Conservation (phyloP, 441 rosid genomes). For the Eutrema salsugineum region DNA sequence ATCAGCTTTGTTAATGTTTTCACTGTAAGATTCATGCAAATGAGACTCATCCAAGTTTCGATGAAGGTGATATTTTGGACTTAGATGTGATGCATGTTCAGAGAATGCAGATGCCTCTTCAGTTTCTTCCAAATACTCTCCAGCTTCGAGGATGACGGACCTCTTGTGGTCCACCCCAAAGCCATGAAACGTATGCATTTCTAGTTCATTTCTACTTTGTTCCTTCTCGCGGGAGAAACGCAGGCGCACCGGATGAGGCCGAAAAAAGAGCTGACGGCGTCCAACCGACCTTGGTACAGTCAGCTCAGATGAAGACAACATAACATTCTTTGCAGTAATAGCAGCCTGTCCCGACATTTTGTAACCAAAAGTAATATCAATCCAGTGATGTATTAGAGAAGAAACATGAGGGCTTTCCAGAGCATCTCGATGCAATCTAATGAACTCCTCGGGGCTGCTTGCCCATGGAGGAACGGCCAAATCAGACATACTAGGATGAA, state of each 20-base stretch:
- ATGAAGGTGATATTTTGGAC: conserved; percentile 51
- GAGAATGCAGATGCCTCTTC: conserved; percentile 79
- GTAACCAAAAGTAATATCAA: conserved; percentile 91
- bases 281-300: conserved; percentile 73
- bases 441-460: conserved; percentile 76
- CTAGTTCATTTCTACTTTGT: conserved; percentile 28
- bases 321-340: conserved; percentile 88
- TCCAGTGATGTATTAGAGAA: conserved; percentile 78
- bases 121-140: conserved; percentile 51
- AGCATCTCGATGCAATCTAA: conserved; percentile 83
- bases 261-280: conserved; percentile 81
- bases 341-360: conserved; percentile 94
- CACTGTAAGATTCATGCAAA: conserved; percentile 32
- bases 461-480: conserved; percentile 93
- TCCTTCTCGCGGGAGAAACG: conserved; percentile 33
- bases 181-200: conserved; percentile 35
- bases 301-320: conserved; percentile 81
- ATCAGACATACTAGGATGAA: conserved; percentile 87
- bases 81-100: conserved; percentile 63
- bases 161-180: conserved; percentile 40
- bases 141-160: conserved; percentile 47
- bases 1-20: conserved; percentile 12
- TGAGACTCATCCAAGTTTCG: conserved; percentile 32
- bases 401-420: conserved; percentile 84
- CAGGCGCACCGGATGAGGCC: conserved; percentile 74